Evolutionary conservation across 495 filamentous ascomycete species (phyloP).

Genomic region (Aspergillus egyptiacus): DNA sequence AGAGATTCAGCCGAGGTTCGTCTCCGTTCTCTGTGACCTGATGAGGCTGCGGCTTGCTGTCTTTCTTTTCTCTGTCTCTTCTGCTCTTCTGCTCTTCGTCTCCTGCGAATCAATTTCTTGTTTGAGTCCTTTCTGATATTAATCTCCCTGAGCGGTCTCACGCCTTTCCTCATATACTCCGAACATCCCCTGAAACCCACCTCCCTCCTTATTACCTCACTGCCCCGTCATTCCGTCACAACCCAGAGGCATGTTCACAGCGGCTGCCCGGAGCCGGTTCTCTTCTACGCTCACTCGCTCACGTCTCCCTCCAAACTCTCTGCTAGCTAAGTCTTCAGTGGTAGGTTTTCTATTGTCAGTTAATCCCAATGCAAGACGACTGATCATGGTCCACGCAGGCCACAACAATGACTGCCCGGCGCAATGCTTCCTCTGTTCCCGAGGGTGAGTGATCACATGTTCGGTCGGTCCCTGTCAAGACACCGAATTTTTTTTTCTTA

Average conservation of each 20-base stretch:
- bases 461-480: not conserved
- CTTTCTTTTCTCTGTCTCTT: no score
- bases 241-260: constrained; percentile 43
- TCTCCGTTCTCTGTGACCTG: constrained; percentile 7
- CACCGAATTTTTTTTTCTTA: not conserved
- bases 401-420: constrained; percentile 38
- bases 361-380: not conserved
- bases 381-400: constrained; percentile 24
- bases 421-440: constrained; percentile 43
- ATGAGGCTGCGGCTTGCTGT: no score
- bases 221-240: constrained; percentile 10
- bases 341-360: constrained; percentile 22
- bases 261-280: constrained; percentile 44
- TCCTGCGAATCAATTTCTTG: constrained; percentile 13
- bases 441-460: constrained; percentile 41
- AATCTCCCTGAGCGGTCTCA: no score
- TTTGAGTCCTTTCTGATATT: constrained; percentile 9
- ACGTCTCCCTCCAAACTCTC: constrained; percentile 33
- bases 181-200: not conserved
- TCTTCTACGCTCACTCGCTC: constrained; percentile 35
- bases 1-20: constrained; percentile 20
- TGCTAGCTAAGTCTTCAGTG: constrained; percentile 33
- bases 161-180: constrained; percentile 12
- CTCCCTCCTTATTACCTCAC: constrained; percentile 10
- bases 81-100: constrained; percentile 13